Conservation (phyloP, 306 rosid genomes). For the Dryas octopetala region DNA sequence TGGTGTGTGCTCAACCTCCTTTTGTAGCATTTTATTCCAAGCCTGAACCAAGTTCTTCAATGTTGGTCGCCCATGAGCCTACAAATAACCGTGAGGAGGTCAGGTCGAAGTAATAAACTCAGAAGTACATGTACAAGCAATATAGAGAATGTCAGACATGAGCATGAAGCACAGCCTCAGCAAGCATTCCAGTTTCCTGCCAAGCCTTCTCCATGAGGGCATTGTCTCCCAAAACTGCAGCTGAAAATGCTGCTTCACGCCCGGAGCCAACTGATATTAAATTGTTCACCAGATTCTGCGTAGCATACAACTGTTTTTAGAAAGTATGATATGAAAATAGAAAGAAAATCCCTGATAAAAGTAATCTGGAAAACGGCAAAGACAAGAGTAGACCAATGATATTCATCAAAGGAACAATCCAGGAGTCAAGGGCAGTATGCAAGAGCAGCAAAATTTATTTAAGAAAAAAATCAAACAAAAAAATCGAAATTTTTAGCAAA, state of each 20-base stretch:
- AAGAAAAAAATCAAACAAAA: background rate
- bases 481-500: background rate
- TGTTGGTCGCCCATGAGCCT: conserved; percentile 99
- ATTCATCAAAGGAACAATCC: too few relatives aligned
- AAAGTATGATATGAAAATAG: conserved; percentile 5
- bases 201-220: conserved; percentile 98
- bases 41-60: conserved; percentile 82
- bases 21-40: conserved; percentile 92
- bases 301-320: conserved; percentile 22
- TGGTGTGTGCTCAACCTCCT: conserved; percentile 82
- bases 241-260: conserved; percentile 97
- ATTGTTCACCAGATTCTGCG: conserved; percentile 86
- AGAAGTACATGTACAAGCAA: conserved; percentile 17
- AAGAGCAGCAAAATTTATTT: too few relatives aligned
- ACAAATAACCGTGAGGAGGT: conserved; percentile 25
- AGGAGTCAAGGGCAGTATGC: too few relatives aligned
- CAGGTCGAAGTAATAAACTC: conserved; percentile 25
- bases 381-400: background rate
- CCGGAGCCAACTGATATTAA: conserved; percentile 84
- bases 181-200: conserved; percentile 99
- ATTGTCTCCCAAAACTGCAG: conserved; percentile 94
- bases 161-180: conserved; percentile 99
- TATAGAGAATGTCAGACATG: conserved; percentile 49
- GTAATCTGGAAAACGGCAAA: background rate
- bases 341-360: background rate